phyloP scores from a whole-genome alignment of 1,284 basidiomycete genomes.

The Trametes versicolor region DNA sequence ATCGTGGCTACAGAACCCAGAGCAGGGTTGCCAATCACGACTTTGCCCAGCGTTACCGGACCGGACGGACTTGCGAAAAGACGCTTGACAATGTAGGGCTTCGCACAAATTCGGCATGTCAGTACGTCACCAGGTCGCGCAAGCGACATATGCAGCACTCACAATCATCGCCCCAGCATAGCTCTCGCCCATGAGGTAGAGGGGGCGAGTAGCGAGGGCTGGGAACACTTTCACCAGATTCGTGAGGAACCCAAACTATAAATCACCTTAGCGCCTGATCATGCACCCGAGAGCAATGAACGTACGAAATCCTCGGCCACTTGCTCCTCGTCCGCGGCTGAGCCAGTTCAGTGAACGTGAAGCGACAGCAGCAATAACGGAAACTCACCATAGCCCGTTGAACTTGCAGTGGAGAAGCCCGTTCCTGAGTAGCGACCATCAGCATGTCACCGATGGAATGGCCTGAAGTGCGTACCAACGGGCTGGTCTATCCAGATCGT shows the following conservation, averaged over 20 bases:
- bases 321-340: conserved; percentile 71
- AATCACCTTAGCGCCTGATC: neutral
- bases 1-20: conserved; percentile 59
- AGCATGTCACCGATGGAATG: neutral
- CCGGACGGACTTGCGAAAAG: conserved; percentile 65
- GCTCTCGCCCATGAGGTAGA: conserved; percentile 43
- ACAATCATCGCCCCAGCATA: conserved; percentile 49
- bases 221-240: conserved; percentile 43
- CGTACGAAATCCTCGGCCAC: conserved; percentile 74
- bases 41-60: conserved; percentile 69
- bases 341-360: neutral
- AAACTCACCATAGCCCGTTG: conserved; percentile 39
- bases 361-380: no score
- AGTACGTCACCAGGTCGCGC: neutral
- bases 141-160: conserved; percentile 29
- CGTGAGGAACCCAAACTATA: conserved; percentile 34
- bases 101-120: conserved; percentile 31
- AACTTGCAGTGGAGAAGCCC: conserved; percentile 73
- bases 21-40: conserved; percentile 73
- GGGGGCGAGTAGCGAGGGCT: conserved; percentile 36
- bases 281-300: neutral
- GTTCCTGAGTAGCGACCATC: conserved; percentile 51
- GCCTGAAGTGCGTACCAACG: conserved; percentile 47
- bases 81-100: conserved; percentile 78
- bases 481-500: conserved; percentile 81